A percentile compares a stretch with the other conserved stretches of the same genome.
These are phyloP conservation scores for Comarum palustre DNA, from an alignment of 306 rosid genomes.

Conservation along the genomic window DNA sequence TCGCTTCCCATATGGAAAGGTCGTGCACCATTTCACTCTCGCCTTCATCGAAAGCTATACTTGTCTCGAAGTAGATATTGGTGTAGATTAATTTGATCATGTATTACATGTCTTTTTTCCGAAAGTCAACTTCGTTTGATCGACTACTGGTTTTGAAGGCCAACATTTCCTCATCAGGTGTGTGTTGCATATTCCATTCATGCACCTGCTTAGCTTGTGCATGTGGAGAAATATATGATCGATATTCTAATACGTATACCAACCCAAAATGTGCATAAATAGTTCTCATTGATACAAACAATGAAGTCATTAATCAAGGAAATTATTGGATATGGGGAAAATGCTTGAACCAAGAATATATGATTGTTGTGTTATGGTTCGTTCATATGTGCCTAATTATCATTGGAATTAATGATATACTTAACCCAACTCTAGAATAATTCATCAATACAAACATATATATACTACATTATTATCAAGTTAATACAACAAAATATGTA, in stretches of 20 bases:
- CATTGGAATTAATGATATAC: background rate
- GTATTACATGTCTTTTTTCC: background rate
- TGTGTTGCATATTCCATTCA: background rate
- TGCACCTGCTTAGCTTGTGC: background rate
- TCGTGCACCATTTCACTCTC: background rate
- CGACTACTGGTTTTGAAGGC: background rate
- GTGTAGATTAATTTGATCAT: background rate
- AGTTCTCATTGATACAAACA: background rate
- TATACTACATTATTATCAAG: background rate
- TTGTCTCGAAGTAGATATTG: constrained; percentile 5
- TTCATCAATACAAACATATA: background rate
- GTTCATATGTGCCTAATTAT: no score
- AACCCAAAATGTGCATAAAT: background rate
- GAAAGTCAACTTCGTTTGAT: constrained; percentile 14
- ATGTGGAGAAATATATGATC: background rate
- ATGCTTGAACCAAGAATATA: background rate
- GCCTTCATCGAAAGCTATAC: background rate
- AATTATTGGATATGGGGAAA: no score
- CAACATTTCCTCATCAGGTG: background rate
- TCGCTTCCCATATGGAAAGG: background rate
- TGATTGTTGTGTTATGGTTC: background rate
- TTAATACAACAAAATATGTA: background rate
- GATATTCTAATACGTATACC: background rate
- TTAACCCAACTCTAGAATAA: background rate
- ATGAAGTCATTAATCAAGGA: background rate